Evolutionary conservation across 2,329 filamentous ascomycete species (phyloP).

Genomic region (Nemania abortiva): DNA sequence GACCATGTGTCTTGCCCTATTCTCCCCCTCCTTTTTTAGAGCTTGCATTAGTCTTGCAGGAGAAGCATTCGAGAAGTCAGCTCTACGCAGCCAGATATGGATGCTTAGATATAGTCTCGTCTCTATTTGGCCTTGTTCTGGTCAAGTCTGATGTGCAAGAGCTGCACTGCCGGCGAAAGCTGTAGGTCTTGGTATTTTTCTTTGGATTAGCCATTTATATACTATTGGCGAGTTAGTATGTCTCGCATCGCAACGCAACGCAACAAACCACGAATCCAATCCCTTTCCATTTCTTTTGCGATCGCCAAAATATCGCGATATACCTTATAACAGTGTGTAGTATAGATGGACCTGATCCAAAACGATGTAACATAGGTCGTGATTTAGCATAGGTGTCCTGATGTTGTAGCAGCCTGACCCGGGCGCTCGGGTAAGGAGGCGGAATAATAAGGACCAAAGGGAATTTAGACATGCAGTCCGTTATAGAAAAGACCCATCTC

Average conservation of each 20-base stretch:
- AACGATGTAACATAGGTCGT: constrained; percentile 4
- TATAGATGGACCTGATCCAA: background rate
- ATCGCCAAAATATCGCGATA: background rate
- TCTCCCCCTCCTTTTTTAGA: constrained; percentile 36
- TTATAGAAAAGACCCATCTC: background rate
- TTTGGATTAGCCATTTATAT: background rate
- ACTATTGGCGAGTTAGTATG: background rate
- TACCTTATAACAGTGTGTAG: background rate
- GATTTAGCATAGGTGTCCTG: constrained; percentile 8
- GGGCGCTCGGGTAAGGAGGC: constrained; percentile 19
- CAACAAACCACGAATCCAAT: no score
- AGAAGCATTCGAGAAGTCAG: constrained; percentile 41
- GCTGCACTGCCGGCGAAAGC: constrained; percentile 29
- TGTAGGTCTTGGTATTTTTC: background rate
- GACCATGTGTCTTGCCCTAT: constrained; percentile 5
- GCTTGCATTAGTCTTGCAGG: constrained; percentile 42
- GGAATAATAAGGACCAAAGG: background rate
- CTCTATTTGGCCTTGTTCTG: constrained; percentile 30
- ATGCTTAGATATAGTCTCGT: constrained; percentile 19
- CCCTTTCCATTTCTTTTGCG: constrained; percentile 14
- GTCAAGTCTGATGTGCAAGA: constrained; percentile 30
- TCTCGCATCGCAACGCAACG: constrained; percentile 8
- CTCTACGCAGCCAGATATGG: constrained; percentile 29
- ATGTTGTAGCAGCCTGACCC: constrained; percentile 18
- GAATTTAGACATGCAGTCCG: constrained; percentile 4